A percentile compares a stretch with the other conserved stretches of the same genome.
phyloP scores from a whole-genome alignment of 169 alveolate species.

The Plasmodium vinckei region DNA sequence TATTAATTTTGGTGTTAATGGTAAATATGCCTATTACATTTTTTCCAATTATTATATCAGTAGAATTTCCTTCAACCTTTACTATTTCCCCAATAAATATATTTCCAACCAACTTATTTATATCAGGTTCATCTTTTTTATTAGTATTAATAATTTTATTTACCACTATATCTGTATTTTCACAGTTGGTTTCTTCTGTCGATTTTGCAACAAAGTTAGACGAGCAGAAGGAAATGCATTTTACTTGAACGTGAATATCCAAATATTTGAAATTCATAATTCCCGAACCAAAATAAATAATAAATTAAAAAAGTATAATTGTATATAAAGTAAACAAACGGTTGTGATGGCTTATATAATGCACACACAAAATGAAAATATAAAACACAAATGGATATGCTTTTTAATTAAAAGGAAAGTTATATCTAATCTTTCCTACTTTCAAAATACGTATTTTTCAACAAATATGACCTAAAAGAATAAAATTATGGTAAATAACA shows the following conservation, averaged over 20 bases:
- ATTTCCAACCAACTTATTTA: conserved; percentile 46
- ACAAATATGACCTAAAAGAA: no score
- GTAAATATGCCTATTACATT: conserved; percentile 63
- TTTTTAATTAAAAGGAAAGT: no score
- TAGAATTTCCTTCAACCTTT: conserved; percentile 17
- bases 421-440: no score
- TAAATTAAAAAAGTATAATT: background rate
- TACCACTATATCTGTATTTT: conserved; percentile 9
- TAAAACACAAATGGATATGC: no score
- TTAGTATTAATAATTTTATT: background rate
- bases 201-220: conserved; percentile 28
- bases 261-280: conserved; percentile 27
- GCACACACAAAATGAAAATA: no score
- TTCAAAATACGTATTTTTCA: no score
- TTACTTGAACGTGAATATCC: conserved; percentile 50
- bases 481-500: no score
- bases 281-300: background rate
- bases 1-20: conserved; percentile 33
- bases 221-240: conserved; percentile 49
- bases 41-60: conserved; percentile 19
- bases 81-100: conserved; percentile 50
- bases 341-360: no score
- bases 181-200: background rate
- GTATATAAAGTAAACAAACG: no score
- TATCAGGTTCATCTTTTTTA: conserved; percentile 4